These are phyloP conservation scores for Lentinula novae-zelandiae DNA, from an alignment of 1,284 basidiomycete species.

Conservation along the genomic window DNA sequence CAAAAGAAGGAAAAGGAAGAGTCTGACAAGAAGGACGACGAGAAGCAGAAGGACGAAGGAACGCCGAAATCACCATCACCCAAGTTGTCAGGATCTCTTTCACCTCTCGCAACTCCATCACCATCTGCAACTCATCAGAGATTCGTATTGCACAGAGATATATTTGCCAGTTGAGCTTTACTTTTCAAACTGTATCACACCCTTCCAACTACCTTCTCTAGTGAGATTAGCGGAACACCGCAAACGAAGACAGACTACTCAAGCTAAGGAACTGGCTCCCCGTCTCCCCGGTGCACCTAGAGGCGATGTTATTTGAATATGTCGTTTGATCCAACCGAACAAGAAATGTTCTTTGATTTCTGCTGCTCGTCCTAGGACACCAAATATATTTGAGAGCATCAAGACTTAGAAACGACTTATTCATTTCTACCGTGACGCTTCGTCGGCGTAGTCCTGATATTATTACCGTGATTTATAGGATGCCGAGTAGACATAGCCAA, in stretches of 20 bases:
- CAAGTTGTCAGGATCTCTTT: conserved; percentile 20
- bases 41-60: conserved; percentile 22
- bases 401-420: neutral
- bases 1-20: conserved; percentile 26
- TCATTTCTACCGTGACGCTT: neutral
- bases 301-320: conserved; percentile 16
- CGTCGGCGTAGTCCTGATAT: neutral
- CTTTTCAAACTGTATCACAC: neutral
- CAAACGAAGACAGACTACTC: conserved; percentile 49
- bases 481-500: no score
- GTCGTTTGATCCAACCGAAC: neutral
- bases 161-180: conserved; percentile 45
- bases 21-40: conserved; percentile 20
- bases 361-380: no score
- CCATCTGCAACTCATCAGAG: conserved; percentile 43
- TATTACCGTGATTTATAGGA: no score
- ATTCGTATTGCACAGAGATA: conserved; percentile 56
- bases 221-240: conserved; percentile 58
- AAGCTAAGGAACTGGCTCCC: conserved; percentile 54
- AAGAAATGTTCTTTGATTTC: no score
- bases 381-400: no score
- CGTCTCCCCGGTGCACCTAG: conserved; percentile 49
- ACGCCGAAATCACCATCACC: conserved; percentile 18
- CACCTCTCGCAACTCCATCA: conserved; percentile 28
- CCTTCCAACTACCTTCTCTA: conserved; percentile 17